Evolutionary conservation across 2,329 filamentous ascomycete genomes (phyloP).

Genomic region (Colletotrichum costaricense): DNA sequence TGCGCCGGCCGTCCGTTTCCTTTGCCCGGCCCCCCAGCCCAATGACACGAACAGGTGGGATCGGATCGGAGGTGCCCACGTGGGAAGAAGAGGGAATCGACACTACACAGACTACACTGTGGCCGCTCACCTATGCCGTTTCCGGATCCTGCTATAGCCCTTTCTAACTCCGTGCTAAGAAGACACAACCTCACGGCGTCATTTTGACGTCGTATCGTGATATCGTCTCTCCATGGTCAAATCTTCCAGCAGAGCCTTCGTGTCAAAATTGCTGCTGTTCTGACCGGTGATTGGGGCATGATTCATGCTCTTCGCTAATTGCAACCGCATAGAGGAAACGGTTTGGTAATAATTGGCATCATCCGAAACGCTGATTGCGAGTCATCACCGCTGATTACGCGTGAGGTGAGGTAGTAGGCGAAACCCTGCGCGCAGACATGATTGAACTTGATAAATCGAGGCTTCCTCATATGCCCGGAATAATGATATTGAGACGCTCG

Average conservation of each 20-base stretch:
- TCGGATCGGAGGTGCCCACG: slow-evolving; percentile 21
- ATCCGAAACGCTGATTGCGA: neutral
- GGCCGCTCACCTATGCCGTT: neutral
- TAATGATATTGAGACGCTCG: neutral
- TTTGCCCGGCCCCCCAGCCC: slow-evolving; percentile 7
- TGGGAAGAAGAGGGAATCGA: neutral
- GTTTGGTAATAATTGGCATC: neutral
- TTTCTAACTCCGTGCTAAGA: neutral
- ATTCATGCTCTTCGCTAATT: neutral
- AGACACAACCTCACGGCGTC: neutral
- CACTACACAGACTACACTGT: neutral
- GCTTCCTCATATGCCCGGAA: neutral
- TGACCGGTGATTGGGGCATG: neutral
- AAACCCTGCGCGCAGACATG: slow-evolving; percentile 39
- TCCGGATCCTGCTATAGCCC: neutral
- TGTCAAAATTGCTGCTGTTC: neutral
- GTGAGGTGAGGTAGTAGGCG: neutral
- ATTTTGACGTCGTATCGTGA: neutral
- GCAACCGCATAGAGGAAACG: neutral
- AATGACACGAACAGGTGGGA: slow-evolving; percentile 28
- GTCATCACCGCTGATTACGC: slow-evolving; percentile 31
- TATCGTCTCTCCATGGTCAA: neutral
- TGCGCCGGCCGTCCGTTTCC: slow-evolving; percentile 4
- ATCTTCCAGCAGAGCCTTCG: too few species aligned
- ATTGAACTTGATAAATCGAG: neutral